These are phyloP conservation scores for Thermoascus crustaceus DNA, from an alignment of 2,329 filamentous ascomycete genomes.

Conservation along the genomic window DNA sequence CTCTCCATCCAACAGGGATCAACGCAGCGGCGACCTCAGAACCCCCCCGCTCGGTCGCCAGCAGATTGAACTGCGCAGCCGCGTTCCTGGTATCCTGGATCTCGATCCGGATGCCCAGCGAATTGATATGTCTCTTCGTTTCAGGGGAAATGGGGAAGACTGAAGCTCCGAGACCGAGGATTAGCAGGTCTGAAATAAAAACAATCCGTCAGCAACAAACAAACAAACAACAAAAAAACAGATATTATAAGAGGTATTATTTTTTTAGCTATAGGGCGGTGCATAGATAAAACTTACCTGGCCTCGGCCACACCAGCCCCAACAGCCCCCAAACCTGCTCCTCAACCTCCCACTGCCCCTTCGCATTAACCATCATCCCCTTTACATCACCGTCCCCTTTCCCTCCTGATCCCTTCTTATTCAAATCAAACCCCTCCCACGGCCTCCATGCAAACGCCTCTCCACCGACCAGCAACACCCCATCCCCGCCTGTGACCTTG, in stretches of 20 bases:
- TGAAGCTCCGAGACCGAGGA: slow-evolving; percentile 73
- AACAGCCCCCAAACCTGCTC: slow-evolving; percentile 66
- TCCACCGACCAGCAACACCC: slow-evolving; percentile 71
- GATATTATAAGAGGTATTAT: slow-evolving; percentile 6
- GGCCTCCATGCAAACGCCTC: slow-evolving; percentile 87
- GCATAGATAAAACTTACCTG: slow-evolving; percentile 61
- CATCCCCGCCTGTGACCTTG: slow-evolving; percentile 59
- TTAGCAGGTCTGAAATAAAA: slow-evolving; percentile 60
- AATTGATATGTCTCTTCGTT: slow-evolving; percentile 63
- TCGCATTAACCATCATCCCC: slow-evolving; percentile 55
- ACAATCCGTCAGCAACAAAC: slow-evolving; percentile 7
- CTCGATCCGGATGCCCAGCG: slow-evolving; percentile 76
- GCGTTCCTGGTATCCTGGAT: slow-evolving; percentile 89
- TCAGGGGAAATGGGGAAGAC: slow-evolving; percentile 69
- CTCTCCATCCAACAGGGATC: slow-evolving; percentile 76
- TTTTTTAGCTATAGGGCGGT: too few relatives aligned
- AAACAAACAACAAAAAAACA: slow-evolving; percentile 5
- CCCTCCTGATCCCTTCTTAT: too few relatives aligned
- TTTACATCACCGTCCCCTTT: slow-evolving; percentile 29
- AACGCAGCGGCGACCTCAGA: slow-evolving; percentile 78
- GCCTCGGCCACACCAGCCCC: slow-evolving; percentile 75
- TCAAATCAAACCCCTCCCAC: slow-evolving; percentile 53
- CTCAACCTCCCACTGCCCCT: slow-evolving; percentile 72
- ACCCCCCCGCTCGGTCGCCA: slow-evolving; percentile 88
- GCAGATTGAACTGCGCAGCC: slow-evolving; percentile 84